Conservation (phyloP, 2,329 filamentous ascomycete species). For the Cytospora mali region DNA sequence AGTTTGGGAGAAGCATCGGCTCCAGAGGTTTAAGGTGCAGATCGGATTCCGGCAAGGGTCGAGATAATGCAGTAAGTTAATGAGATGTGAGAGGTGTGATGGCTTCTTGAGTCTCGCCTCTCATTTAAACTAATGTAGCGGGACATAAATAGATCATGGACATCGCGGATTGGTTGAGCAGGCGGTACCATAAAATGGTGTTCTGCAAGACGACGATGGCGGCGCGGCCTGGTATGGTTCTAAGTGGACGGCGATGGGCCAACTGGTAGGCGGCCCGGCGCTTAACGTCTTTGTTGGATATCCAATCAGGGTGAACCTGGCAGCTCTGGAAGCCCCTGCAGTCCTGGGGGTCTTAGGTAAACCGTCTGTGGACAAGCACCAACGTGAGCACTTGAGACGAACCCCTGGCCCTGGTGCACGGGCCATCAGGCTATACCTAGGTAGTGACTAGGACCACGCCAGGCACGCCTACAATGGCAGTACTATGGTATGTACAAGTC, state of each 20-base stretch:
- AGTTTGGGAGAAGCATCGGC: neutral
- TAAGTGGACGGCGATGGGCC: neutral
- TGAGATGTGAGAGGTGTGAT: neutral
- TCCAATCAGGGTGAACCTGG: neutral
- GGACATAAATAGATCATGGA: neutral
- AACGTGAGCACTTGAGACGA: too few species aligned
- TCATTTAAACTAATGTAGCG: neutral
- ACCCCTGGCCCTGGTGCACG: neutral
- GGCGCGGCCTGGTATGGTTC: neutral
- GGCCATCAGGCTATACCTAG: neutral
- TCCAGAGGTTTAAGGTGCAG: conserved; percentile 4
- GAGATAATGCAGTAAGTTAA: neutral
- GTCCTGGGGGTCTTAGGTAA: neutral
- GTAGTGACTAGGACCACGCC: too few species aligned
- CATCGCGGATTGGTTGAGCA: neutral
- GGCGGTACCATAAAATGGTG: neutral
- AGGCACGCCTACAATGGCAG: too few species aligned
- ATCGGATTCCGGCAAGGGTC: neutral
- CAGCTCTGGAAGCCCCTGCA: too few species aligned
- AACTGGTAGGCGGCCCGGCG: neutral
- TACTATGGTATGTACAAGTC: too few species aligned
- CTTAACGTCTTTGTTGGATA: neutral
- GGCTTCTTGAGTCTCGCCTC: neutral
- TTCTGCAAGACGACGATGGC: neutral
- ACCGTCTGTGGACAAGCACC: too few species aligned